These are phyloP conservation scores for Cystoderma amianthinum DNA, from an alignment of 768 basidiomycete genomes.

Conservation along the genomic window DNA sequence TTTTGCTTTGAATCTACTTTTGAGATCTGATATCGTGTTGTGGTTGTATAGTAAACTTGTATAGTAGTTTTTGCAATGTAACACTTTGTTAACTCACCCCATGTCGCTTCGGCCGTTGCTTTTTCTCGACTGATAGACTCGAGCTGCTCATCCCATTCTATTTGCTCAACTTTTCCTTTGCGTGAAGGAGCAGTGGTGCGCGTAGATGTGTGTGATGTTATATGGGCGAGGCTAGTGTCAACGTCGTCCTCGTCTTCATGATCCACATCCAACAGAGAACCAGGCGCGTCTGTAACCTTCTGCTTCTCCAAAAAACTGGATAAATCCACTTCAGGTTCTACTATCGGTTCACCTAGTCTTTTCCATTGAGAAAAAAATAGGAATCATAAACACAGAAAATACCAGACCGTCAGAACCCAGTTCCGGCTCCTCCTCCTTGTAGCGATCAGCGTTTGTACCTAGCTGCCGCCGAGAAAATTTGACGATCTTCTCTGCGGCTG, in stretches of 20 bases:
- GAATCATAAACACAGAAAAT: too few species aligned
- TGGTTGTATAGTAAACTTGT: background rate
- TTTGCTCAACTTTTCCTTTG: constrained; percentile 59
- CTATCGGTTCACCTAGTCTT: constrained; percentile 63
- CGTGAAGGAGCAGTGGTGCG: constrained; percentile 19
- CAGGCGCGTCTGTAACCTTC: constrained; percentile 32
- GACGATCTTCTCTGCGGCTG: constrained; percentile 36
- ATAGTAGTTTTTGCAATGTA: too few species aligned
- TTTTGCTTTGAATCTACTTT: constrained; percentile 50
- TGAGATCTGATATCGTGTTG: constrained; percentile 39
- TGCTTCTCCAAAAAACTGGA: constrained; percentile 62
- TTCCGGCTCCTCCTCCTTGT: constrained; percentile 63
- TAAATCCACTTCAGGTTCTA: constrained; percentile 71
- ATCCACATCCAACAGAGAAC: constrained; percentile 12
- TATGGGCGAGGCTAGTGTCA: constrained; percentile 49
- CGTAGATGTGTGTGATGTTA: constrained; percentile 25
- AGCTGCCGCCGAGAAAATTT: constrained; percentile 56
- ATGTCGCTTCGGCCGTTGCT: constrained; percentile 63
- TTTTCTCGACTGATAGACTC: constrained; percentile 67
- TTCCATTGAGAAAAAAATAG: too few species aligned
- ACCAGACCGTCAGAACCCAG: constrained; percentile 74
- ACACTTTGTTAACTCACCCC: constrained; percentile 42
- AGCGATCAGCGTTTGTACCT: constrained; percentile 68
- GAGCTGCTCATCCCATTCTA: constrained; percentile 64
- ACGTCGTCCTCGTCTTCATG: constrained; percentile 50